Conservation (phyloP, 176 grass and related monocot species). For the Oryza glaberrima region DNA sequence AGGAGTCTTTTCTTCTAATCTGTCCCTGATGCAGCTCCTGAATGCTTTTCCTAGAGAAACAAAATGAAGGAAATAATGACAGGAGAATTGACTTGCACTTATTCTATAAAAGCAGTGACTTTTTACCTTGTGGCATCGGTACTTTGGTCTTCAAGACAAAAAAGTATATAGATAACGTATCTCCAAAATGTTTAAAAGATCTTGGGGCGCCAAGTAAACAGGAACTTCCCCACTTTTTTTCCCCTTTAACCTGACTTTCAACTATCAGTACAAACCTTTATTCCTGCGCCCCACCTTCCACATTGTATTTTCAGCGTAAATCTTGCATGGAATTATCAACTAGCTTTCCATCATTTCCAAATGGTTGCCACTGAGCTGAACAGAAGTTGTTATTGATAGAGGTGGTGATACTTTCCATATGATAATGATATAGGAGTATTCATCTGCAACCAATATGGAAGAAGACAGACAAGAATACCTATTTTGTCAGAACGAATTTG, state of each 20-base stretch:
- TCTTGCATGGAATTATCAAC: not conserved
- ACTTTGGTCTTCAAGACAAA: slow-evolving; percentile 42
- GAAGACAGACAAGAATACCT: slow-evolving; percentile 29
- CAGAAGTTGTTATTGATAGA: not conserved
- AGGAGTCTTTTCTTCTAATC: slow-evolving; percentile 49
- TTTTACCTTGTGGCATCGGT: slow-evolving; percentile 43
- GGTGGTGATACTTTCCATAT: slow-evolving; percentile 8
- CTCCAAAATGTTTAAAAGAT: slow-evolving; percentile 28
- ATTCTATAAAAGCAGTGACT: slow-evolving; percentile 31
- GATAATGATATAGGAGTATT: not conserved
- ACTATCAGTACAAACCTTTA: not conserved
- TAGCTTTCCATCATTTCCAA: not conserved
- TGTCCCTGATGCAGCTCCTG: slow-evolving; percentile 45
- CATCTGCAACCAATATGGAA: not conserved
- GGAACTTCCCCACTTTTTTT: slow-evolving; percentile 43
- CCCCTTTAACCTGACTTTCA: not conserved
- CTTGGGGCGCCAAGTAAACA: slow-evolving; percentile 34
- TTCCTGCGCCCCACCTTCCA: not conserved
- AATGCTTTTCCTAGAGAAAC: slow-evolving; percentile 25
- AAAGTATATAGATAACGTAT: slow-evolving; percentile 40
- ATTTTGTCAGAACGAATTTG: slow-evolving; percentile 40
- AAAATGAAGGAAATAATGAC: slow-evolving; percentile 38
- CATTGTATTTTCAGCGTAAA: not conserved
- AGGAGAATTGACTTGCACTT: slow-evolving; percentile 54
- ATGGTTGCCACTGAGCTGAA: not conserved